These are phyloP conservation scores for Rhizophora mangle DNA, from an alignment of 345 rosid species.

Conservation along the genomic window DNA sequence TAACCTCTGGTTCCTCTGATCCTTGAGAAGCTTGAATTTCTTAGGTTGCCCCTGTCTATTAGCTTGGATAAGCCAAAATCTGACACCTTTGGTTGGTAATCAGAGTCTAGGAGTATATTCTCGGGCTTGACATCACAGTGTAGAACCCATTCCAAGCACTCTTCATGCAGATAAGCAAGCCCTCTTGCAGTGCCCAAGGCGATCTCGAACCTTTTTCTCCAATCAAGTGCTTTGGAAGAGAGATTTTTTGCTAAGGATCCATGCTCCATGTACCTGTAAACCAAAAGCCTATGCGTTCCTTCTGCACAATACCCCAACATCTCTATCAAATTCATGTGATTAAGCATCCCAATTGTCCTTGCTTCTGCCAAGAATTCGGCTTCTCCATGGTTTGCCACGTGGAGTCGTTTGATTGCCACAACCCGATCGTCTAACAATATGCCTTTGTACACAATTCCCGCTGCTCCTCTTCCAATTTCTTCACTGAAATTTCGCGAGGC, in stretches of 20 bases:
- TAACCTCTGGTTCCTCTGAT: slow-evolving; percentile 15
- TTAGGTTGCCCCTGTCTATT: neutral
- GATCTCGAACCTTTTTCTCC: slow-evolving; percentile 7
- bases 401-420: slow-evolving; percentile 25
- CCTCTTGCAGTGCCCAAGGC: slow-evolving; percentile 14
- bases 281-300: slow-evolving; percentile 22
- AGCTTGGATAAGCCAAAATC: slow-evolving; percentile 12
- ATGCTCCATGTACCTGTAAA: slow-evolving; percentile 11
- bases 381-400: slow-evolving; percentile 22
- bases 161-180: slow-evolving; percentile 14
- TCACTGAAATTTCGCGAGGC: slow-evolving; percentile 19
- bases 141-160: slow-evolving; percentile 16
- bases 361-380: slow-evolving; percentile 34
- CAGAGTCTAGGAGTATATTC: slow-evolving; percentile 6
- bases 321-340: slow-evolving; percentile 33
- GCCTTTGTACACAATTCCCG: slow-evolving; percentile 26
- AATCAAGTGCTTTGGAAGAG: slow-evolving; percentile 1
- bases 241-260: slow-evolving; percentile 11
- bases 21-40: neutral
- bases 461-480: slow-evolving; percentile 30
- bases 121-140: slow-evolving; percentile 19
- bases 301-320: slow-evolving; percentile 29
- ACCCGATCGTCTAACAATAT: slow-evolving; percentile 6
- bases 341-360: slow-evolving; percentile 29
- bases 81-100: slow-evolving; percentile 5